These are phyloP conservation scores for Knufia petricola DNA, from an alignment of 2,329 filamentous ascomycete species.

Conservation along the genomic window DNA sequence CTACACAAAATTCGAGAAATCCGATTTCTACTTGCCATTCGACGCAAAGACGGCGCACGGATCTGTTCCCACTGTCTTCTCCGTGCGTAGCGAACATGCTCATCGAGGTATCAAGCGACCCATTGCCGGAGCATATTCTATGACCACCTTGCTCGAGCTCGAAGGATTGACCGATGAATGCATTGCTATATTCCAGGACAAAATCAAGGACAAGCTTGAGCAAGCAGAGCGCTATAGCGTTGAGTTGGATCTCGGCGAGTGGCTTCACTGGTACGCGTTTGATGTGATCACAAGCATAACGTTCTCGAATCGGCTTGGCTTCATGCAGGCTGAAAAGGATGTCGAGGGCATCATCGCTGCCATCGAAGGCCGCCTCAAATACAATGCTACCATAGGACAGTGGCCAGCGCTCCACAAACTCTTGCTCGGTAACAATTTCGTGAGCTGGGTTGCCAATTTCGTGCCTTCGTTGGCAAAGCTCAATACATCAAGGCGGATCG, in stretches of 20 bases:
- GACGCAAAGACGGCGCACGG: slow-evolving; percentile 13
- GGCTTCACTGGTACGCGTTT: slow-evolving; percentile 16
- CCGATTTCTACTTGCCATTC: slow-evolving; percentile 20
- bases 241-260: slow-evolving; percentile 12
- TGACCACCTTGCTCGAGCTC: slow-evolving; percentile 33
- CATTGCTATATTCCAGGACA: slow-evolving; percentile 22
- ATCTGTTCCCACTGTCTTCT: slow-evolving; percentile 27
- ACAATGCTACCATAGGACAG: slow-evolving; percentile 25
- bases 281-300: slow-evolving; percentile 15
- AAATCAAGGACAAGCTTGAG: slow-evolving; percentile 17
- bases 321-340: slow-evolving; percentile 13
- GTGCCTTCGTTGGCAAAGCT: slow-evolving; percentile 13
- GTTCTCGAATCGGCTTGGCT: slow-evolving; percentile 11
- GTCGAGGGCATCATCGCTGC: slow-evolving; percentile 14
- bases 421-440: slow-evolving; percentile 23
- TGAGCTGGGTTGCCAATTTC: slow-evolving; percentile 11
- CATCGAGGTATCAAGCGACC: slow-evolving; percentile 34
- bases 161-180: slow-evolving; percentile 31
- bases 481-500: slow-evolving; percentile 12
- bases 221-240: background rate
- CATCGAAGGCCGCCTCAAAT: slow-evolving; percentile 23
- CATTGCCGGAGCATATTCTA: slow-evolving; percentile 32
- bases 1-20: slow-evolving; percentile 16
- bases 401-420: slow-evolving; percentile 29
- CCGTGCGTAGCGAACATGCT: slow-evolving; percentile 31